Evolutionary conservation across 768 basidiomycete genomes (phyloP), one percentile per base, ranked within the genome.

Genomic region (Suillus brevipes): DNA sequence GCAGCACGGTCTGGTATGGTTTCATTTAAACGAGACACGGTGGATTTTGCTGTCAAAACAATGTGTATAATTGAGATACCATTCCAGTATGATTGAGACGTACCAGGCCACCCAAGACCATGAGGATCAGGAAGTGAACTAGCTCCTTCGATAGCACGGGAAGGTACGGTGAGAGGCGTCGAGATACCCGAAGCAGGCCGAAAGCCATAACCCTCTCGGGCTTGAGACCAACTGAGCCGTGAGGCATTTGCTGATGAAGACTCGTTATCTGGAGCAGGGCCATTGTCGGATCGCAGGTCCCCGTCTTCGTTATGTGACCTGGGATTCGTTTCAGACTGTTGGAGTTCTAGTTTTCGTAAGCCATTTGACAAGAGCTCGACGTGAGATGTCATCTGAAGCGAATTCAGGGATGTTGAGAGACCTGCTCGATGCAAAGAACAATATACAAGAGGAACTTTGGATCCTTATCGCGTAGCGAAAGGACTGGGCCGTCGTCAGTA

Each of bases 81-180:
- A 38, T 18, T 28, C 62, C 61, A 62, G 52, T 58, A 64, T 42
- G 67, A 61, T 58, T 59, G 64, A 64, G 57, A 74, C 82, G 67
- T 70, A 91, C 94, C 94, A 76, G 95, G 95, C 95, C 95, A 97
- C 8, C 95, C 95, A 10, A 97, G 84, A 62, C 95, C 95, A 71
- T 94, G 85, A 59, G 85, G 77, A 77, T 81, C 81, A 55, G 81
- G 78, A 56, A 82, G 70, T 68, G 82, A 77, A 73, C 76, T 77
- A 36, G 59, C 68, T 8, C 68, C 65, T 59, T 73, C 72, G 60
- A 65, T 53, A 56, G 31, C 69, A 65, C 72, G 68, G 64, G 77
- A 68, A 28, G 77, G 68, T 45, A 74, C 74, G 6, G 75, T 78
- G 23, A 82, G 78, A 55, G 90, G 92, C 12, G 89, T 91, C 50